Percentiles rank a stretch among this genome's conserved stretches.
These are phyloP conservation scores for Apiospora aurea DNA, from an alignment of 2,329 filamentous ascomycete genomes.

Conservation along the genomic window DNA sequence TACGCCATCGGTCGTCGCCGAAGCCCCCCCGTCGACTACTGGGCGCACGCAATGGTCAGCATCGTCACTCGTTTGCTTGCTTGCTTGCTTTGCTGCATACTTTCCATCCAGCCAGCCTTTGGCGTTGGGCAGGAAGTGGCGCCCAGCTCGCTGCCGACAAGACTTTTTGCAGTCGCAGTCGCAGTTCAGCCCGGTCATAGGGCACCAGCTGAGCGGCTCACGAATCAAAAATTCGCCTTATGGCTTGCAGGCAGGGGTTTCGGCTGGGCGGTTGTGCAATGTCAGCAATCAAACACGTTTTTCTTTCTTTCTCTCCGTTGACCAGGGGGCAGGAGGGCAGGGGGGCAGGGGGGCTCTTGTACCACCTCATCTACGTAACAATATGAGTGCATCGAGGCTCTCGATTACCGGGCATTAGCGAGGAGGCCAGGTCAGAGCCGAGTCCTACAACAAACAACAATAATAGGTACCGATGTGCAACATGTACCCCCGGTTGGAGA, in stretches of 20 bases:
- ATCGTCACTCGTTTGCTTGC: too few species aligned
- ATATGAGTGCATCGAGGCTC: not conserved
- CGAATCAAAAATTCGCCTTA: conserved; percentile 14
- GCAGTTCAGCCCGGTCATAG: not conserved
- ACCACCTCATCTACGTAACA: not conserved
- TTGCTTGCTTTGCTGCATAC: too few species aligned
- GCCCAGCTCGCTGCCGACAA: not conserved
- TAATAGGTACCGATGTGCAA: not conserved
- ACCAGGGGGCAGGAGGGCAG: too few species aligned
- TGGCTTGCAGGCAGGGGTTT: conserved; percentile 1
- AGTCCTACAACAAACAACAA: not conserved
- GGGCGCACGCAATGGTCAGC: not conserved
- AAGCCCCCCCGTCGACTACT: not conserved
- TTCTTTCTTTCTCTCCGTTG: not conserved
- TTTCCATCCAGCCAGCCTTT: too few species aligned
- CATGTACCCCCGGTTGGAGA: not conserved
- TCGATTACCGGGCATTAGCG: not conserved
- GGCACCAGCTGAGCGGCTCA: conserved; percentile 9
- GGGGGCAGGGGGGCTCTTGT: not conserved
- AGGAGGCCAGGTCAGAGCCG: not conserved
- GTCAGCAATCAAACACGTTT: conserved; percentile 19
- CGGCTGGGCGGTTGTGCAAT: not conserved
- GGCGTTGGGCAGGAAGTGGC: too few species aligned
- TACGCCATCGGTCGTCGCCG: not conserved
- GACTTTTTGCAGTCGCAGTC: not conserved